A percentile compares a stretch with the other conserved stretches of the same genome.
phyloP scores from a whole-genome alignment of 208 protist genomes.

The Leishmania lainsoni region DNA sequence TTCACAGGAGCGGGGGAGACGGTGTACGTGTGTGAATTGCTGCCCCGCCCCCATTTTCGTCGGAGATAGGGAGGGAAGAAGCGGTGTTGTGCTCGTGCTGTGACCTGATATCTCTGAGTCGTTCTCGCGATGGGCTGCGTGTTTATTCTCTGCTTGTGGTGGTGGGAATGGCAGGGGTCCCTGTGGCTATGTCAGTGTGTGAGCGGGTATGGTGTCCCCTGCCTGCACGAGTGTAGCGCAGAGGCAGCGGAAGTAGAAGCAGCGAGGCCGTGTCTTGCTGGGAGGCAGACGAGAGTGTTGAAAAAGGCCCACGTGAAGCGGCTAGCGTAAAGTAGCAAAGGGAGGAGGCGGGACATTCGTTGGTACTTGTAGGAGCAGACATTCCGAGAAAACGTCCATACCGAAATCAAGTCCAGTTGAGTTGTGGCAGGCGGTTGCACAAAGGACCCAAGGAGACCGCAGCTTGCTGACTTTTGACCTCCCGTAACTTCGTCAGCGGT shows the following conservation, averaged over 20 bases:
- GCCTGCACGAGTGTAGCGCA: background rate
- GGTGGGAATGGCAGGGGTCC: background rate
- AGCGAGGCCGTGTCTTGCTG: background rate
- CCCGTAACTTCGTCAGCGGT: background rate
- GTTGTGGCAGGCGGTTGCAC: background rate
- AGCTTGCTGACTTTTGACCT: background rate
- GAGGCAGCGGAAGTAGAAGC: background rate
- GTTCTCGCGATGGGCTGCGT: background rate
- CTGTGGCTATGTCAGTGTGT: background rate
- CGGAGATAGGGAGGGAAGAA: background rate
- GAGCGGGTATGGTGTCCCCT: background rate
- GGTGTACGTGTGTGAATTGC: background rate
- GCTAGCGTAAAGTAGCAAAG: background rate
- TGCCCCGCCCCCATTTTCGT: background rate
- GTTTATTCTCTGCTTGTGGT: background rate
- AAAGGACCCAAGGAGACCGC: background rate
- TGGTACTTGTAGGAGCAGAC: background rate
- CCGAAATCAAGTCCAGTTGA: background rate
- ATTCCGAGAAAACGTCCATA: background rate
- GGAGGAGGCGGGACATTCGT: background rate
- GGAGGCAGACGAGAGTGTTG: too few relatives aligned
- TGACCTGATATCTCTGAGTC: background rate
- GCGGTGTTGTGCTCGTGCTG: background rate
- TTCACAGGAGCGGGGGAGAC: background rate
- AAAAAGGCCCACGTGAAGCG: background rate